Conservation (phyloP, 129 eudicot genomes). For the Erigeron canadensis region DNA sequence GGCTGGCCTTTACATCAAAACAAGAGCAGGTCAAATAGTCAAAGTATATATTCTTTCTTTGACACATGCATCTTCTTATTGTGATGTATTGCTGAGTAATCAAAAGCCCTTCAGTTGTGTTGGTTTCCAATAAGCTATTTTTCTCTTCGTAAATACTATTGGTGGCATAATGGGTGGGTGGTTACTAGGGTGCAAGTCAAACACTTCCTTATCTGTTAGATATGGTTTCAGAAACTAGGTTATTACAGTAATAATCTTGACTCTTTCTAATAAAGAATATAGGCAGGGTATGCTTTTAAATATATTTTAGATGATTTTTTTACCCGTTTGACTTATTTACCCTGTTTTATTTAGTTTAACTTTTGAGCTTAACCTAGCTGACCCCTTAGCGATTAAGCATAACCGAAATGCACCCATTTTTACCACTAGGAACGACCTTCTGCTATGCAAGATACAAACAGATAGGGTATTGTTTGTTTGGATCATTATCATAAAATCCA, state of each 20-base stretch:
- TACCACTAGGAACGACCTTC: too few species aligned
- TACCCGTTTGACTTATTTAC: neutral
- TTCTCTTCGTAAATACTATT: neutral
- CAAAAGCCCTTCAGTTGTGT: neutral
- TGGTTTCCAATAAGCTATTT: neutral
- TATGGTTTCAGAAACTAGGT: neutral
- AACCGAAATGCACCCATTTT: neutral
- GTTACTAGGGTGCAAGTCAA: neutral
- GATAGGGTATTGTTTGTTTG: too few species aligned
- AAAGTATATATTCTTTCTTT: conserved; percentile 57
- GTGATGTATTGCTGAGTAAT: neutral
- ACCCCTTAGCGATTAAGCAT: neutral
- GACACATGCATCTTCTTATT: neutral
- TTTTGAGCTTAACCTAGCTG: neutral
- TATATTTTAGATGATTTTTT: neutral
- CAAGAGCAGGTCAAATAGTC: conserved; percentile 77
- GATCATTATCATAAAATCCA: neutral
- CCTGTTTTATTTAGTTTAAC: neutral
- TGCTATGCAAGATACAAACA: too few species aligned
- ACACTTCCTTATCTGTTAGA: neutral
- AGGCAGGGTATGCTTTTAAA: neutral
- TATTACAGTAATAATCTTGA: neutral
- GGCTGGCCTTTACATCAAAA: conserved; percentile 89
- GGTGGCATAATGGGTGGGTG: neutral
- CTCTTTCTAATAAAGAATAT: neutral